Evolutionary conservation across 441 rosid genomes (phyloP).

Genomic region (Aquilaria agallochum): DNA sequence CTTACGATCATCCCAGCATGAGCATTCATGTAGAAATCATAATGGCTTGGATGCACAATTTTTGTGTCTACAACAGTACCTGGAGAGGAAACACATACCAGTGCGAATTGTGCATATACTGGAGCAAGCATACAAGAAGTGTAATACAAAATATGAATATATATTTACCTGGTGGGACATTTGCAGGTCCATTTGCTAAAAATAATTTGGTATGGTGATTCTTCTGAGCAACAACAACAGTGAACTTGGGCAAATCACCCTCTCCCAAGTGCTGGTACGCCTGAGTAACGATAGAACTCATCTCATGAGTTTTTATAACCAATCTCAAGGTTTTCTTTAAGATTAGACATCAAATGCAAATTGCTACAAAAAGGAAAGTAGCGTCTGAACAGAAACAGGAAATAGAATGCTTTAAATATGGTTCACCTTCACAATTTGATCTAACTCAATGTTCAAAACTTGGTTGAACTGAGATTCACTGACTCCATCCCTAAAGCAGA

Average conservation of each 20-base stretch:
- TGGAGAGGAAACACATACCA: slow-evolving; percentile 11
- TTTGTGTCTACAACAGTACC: slow-evolving; percentile 90
- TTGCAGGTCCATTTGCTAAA: slow-evolving; percentile 50
- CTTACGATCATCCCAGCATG: slow-evolving; percentile 83
- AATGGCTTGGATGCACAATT: slow-evolving; percentile 83
- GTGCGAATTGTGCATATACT: background rate
- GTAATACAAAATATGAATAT: slow-evolving; percentile 1
- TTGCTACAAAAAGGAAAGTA: background rate
- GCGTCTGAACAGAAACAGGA: background rate
- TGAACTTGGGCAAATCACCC: slow-evolving; percentile 71
- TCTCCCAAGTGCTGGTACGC: slow-evolving; percentile 80
- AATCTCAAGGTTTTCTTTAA: too few species aligned
- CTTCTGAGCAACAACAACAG: slow-evolving; percentile 86
- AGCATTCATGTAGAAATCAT: slow-evolving; percentile 93
- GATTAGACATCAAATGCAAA: background rate
- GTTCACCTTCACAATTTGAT: slow-evolving; percentile 74
- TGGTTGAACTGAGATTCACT: slow-evolving; percentile 90
- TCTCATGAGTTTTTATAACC: background rate
- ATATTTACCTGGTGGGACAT: slow-evolving; percentile 76
- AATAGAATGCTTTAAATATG: background rate
- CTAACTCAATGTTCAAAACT: slow-evolving; percentile 81
- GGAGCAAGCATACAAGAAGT: background rate
- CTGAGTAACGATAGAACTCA: slow-evolving; percentile 27
- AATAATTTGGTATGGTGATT: slow-evolving; percentile 88
- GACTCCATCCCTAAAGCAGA: slow-evolving; percentile 70